These are phyloP conservation scores for Hydnum rufescens DNA, from an alignment of 768 basidiomycete species.

Conservation along the genomic window DNA sequence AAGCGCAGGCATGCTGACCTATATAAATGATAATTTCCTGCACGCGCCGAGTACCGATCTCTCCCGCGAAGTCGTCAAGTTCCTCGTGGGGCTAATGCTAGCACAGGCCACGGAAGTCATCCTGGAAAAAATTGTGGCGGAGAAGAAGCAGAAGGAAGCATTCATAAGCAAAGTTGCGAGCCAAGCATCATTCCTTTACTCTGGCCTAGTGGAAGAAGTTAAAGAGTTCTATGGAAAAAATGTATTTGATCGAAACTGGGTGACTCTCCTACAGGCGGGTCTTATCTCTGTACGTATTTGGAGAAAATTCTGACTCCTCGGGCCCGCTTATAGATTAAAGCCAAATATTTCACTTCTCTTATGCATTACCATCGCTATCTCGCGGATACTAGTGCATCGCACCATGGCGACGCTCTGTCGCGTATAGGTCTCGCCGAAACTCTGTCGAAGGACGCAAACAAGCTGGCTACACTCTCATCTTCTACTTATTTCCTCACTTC, in stretches of 20 bases:
- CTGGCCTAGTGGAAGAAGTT: constrained; percentile 65
- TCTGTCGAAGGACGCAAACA: constrained; percentile 65
- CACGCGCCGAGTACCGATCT: constrained; percentile 95
- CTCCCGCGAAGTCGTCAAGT: constrained; percentile 83
- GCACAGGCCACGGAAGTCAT: constrained; percentile 95
- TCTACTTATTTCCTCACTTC: constrained; percentile 47
- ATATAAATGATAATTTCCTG: constrained; percentile 98
- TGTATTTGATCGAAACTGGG: constrained; percentile 89
- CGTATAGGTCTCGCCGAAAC: constrained; percentile 60
- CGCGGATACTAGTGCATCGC: constrained; percentile 52
- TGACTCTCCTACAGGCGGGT: constrained; percentile 60
- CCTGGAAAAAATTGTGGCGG: constrained; percentile 82
- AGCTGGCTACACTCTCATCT: constrained; percentile 41
- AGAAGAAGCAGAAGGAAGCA: constrained; percentile 56
- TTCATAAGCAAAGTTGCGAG: constrained; percentile 70
- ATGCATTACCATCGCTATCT: constrained; percentile 73
- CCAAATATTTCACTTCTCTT: constrained; percentile 73
- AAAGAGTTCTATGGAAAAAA: constrained; percentile 96
- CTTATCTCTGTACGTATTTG: background rate
- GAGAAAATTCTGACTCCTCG: background rate
- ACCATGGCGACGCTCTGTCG: constrained; percentile 73
- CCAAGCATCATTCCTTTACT: constrained; percentile 69
- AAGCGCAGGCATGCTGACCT: constrained; percentile 89
- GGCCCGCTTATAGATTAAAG: constrained; percentile 52
- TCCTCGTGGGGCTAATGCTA: constrained; percentile 67